Evolutionary conservation across 2,329 filamentous ascomycete species (phyloP).

Genomic region (Diplodia intermedia): DNA sequence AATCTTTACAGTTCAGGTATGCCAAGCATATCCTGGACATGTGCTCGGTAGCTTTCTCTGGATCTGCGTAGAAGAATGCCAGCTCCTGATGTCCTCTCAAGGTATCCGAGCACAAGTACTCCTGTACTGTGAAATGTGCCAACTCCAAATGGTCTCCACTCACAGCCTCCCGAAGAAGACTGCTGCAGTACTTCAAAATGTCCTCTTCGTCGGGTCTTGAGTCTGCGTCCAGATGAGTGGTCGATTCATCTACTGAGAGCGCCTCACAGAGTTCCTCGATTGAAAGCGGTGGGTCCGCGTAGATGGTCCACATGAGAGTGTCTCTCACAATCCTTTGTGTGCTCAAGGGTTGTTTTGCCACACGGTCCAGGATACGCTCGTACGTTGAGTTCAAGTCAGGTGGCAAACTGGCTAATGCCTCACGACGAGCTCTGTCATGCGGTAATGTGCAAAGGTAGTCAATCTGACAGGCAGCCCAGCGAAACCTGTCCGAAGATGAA

Average conservation of each 20-base stretch:
- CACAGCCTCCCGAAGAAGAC: background rate
- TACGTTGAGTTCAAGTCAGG: constrained; percentile 1
- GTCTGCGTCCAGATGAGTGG: background rate
- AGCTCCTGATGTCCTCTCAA: background rate
- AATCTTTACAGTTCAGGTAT: background rate
- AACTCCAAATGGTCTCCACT: background rate
- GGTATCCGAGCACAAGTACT: background rate
- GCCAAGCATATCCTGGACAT: background rate
- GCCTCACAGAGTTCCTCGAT: constrained; percentile 6
- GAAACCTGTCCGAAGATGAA: background rate
- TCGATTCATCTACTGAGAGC: background rate
- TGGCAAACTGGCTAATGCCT: background rate
- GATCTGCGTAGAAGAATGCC: background rate
- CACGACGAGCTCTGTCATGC: background rate
- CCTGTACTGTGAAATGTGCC: constrained; percentile 13
- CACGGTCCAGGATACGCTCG: background rate
- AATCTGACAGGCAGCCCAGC: constrained; percentile 17
- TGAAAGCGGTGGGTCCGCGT: fast-evolving
- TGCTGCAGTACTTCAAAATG: background rate
- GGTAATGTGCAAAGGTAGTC: constrained; percentile 1
- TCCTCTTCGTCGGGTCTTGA: background rate
- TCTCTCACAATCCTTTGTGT: background rate
- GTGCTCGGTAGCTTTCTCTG: background rate
- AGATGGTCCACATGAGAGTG: background rate
- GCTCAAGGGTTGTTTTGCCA: fast-evolving